Conservation (phyloP, 805 yeast genomes). For the Maudiozyma serrabonitensis region DNA sequence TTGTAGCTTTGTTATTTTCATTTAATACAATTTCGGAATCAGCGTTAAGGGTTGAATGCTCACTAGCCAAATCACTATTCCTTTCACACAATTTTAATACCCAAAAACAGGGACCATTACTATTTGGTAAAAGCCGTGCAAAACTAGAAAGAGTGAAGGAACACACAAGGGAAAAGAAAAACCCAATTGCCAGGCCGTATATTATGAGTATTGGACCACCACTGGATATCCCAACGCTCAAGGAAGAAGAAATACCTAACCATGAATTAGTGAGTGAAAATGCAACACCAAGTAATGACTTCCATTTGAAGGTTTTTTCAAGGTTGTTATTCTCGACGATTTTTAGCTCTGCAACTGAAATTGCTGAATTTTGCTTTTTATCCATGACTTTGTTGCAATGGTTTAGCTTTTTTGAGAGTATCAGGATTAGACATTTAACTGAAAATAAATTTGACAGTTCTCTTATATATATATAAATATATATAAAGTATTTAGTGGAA, state of each 20-base stretch:
- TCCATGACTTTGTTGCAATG: background rate
- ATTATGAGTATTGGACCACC: conserved; percentile 52
- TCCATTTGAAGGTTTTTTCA: conserved; percentile 31
- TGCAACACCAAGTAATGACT: conserved; percentile 47
- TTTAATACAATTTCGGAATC: background rate
- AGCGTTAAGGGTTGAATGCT: background rate
- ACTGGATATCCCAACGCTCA: conserved; percentile 43
- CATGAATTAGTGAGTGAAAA: conserved; percentile 54
- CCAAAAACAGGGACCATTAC: conserved; percentile 56
- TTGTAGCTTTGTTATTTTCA: too few relatives aligned
- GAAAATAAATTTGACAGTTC: background rate
- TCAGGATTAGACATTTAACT: background rate
- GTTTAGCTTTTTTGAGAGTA: background rate
- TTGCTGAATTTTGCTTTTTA: background rate
- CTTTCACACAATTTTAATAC: conserved; percentile 30
- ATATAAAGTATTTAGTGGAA: background rate
- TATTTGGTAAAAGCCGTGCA: conserved; percentile 43
- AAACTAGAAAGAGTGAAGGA: conserved; percentile 39
- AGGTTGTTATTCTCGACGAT: background rate
- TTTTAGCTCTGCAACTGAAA: background rate
- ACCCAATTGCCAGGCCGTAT: conserved; percentile 39
- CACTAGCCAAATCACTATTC: background rate
- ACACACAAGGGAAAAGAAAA: background rate
- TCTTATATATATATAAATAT: background rate
- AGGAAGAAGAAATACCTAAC: conserved; percentile 50